Base-by-base conservation (phyloP, 2,329 filamentous ascomycete genomes). In the Colletotrichum salicis region DNA sequence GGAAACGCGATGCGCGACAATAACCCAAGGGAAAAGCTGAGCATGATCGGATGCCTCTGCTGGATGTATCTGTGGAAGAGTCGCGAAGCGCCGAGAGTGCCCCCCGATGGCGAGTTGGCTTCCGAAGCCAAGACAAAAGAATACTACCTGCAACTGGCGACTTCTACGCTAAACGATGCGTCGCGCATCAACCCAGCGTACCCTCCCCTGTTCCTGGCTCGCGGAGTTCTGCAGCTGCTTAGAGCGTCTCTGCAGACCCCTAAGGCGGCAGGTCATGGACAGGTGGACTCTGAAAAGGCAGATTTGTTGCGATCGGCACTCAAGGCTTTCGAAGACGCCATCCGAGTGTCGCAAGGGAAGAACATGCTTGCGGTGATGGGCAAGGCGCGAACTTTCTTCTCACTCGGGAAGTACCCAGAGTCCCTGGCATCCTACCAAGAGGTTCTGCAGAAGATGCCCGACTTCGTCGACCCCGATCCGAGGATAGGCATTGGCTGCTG, bases 401-500 rank as follows among this genome's bases (percentile, higher is more conserved):
- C 96, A 15, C 88, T 97, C 77, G 93, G 93, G 69, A 95, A 94
- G 81, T 97, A 93, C 78, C 87, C 91, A 1, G 95, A 98, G 64
- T 93, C 97, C 15, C 83, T 98, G 64, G 88, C 93, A 72, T 87
- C 89, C 29, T 99, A 98, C 80, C 96, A 99, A 83, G 93, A 94
- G 71, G 94, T 95, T 19, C 85, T 99, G 62, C 87, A 91, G 76
- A 95, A 93, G 81, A 95, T 95, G 85, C 96, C 96, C 2, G 91
- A 94, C 75, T 87, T 98, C 78, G 90, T 93, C 54, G 96, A 99
- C 78, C 96, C 96, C 0, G 96, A 99, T 81, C 97, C 96, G 76
- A 90, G 97, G 76, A 96, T 99, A 76, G 96, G 96, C 67, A 96
- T 99, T 78, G 96, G 96, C 57, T 96, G 94, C 82, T 99, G 96